A percentile compares a stretch with the other conserved stretches of the same genome.
These are phyloP conservation scores for Aspergillus sp. DNA, from an alignment of 2,329 filamentous ascomycete genomes.

Conservation along the genomic window DNA sequence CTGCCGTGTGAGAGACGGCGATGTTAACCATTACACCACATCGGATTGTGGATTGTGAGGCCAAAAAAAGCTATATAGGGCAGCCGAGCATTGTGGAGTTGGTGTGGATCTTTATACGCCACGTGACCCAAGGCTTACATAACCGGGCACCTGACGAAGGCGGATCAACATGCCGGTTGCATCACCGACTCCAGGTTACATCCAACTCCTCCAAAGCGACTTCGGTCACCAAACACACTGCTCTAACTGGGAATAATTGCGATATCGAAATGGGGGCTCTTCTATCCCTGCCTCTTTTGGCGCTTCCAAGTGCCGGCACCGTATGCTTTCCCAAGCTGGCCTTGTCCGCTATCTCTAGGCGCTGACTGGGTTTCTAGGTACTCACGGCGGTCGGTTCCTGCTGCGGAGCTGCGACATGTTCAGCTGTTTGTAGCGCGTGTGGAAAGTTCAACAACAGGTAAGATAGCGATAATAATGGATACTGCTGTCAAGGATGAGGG, in stretches of 20 bases:
- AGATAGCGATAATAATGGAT: conserved; percentile 7
- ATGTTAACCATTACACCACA: conserved; percentile 26
- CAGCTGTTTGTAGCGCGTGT: conserved; percentile 90
- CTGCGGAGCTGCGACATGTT: conserved; percentile 95
- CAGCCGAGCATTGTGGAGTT: neutral
- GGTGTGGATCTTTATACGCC: neutral
- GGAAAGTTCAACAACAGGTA: conserved; percentile 97
- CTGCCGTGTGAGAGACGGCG: conserved; percentile 28
- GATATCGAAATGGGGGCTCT: conserved; percentile 74
- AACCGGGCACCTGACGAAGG: neutral
- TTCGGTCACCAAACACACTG: neutral
- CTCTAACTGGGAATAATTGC: neutral
- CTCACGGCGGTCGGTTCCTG: conserved; percentile 81
- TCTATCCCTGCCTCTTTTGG: conserved; percentile 84
- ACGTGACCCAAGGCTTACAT: neutral
- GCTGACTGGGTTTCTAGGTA: conserved; percentile 53
- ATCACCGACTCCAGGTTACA: conserved; percentile 3
- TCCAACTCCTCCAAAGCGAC: conserved; percentile 12
- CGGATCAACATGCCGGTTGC: conserved; percentile 4
- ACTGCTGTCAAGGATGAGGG: neutral
- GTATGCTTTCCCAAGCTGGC: conserved; percentile 55
- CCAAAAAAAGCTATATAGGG: neutral
- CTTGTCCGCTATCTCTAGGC: conserved; percentile 7
- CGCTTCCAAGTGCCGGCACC: conserved; percentile 79
- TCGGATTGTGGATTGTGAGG: conserved; percentile 12